Base-by-base conservation (phyloP, 306 rosid species). In the Sindora glabra region DNA sequence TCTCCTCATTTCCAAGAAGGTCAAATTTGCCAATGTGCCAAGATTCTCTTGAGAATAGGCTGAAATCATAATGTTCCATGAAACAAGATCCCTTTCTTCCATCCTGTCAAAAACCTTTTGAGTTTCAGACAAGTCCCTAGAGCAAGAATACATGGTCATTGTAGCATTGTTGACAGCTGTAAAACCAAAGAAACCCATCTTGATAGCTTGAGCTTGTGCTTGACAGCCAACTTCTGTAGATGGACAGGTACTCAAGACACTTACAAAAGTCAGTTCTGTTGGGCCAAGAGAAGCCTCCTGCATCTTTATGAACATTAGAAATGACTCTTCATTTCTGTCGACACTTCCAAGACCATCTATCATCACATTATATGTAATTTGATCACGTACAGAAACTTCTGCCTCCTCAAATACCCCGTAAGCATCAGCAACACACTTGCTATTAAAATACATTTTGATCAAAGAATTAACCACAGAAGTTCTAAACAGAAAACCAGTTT, bases 21-120 rank as follows among this genome's bases (percentile, higher is more conserved):
- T 38, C 63, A 74, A 56, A 44, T 77, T 50, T 56, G 82, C 87
- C 14, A 70, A 79, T 47, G 59, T 39, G n/a, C 65, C 48, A 18
- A 65, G 62, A 69, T 70, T 79, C 70, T 68, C 80, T 55, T 75
- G 89, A 46, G 74, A 57, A 48, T 63, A 77, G 60, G 67, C 74
- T 0, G 91, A 77, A 59, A 89, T 76, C 74, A 86, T 75, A 54
- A 85, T 56, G 60, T 89, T 89, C 95, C 95, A 89, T 6, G 95
- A 83, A 62, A 89, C 64, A 67, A 81, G 73, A 75, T 86, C 97
- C 59, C 71, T 81, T 34, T 71, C 71, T 48, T 72, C 67, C 74
- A 83, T 70, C 40, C 48, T 68, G 54, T 65, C 80, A 32, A 89
- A 89, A 77, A 81, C 61, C 73, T 48, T 56, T 36, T 9, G 71